Conservation (phyloP, 257 asterid species). For the Jaltomata sinuosa region DNA sequence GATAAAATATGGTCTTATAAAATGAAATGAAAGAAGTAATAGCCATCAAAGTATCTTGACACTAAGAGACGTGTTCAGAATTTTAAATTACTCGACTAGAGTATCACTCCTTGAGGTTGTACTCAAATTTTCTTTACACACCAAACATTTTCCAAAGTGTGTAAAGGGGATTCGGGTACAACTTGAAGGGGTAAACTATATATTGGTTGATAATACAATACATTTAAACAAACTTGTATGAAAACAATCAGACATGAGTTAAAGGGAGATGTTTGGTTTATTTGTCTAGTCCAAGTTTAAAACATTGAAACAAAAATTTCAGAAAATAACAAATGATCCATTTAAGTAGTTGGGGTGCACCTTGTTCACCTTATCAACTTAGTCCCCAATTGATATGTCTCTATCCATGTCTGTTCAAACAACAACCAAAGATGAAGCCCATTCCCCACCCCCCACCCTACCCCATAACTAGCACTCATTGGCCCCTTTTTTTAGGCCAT, state of each 20-base stretch:
- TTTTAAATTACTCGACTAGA: neutral
- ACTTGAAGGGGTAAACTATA: too few relatives aligned
- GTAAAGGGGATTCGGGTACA: neutral
- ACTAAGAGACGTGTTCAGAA: neutral
- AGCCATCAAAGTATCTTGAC: neutral
- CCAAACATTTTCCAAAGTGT: neutral
- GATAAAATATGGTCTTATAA: neutral
- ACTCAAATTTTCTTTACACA: too few relatives aligned
- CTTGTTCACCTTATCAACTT: slow-evolving; percentile 18
- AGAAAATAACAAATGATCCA: neutral
- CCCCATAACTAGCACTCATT: neutral
- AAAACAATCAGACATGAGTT: neutral
- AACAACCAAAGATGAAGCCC: neutral
- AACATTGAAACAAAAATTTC: slow-evolving; percentile 1
- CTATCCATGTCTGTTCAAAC: slow-evolving; percentile 21
- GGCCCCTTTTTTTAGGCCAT: neutral
- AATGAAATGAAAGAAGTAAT: neutral
- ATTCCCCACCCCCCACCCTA: neutral
- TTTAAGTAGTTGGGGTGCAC: slow-evolving; percentile 8
- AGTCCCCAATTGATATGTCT: slow-evolving; percentile 12
- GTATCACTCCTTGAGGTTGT: too few relatives aligned
- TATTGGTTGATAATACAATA: neutral
- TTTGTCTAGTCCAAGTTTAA: neutral
- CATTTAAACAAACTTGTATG: neutral
- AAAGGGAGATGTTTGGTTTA: neutral